Conservation (phyloP, 148 eudicot genomes). For the Fagopyrum esculentum region DNA sequence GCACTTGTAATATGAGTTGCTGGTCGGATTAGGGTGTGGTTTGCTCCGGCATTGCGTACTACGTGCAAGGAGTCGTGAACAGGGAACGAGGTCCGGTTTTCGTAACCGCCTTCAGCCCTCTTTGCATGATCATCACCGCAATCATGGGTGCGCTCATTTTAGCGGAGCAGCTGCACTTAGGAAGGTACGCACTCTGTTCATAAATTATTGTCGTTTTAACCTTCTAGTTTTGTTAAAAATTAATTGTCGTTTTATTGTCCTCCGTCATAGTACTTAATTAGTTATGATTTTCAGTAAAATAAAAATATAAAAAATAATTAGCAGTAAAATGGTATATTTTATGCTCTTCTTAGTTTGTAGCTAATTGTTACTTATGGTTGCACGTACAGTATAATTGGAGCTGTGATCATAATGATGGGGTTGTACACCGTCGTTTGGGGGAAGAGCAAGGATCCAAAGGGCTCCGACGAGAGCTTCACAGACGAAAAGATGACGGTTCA, state of each 20-base stretch:
- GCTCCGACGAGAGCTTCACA: conserved; percentile 2
- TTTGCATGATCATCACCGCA: conserved; percentile 61
- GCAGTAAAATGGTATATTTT: too few relatives aligned
- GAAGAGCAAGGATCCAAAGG: conserved; percentile 50
- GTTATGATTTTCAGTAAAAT: too few relatives aligned
- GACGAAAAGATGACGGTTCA: conserved; percentile 21
- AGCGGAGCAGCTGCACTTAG: conserved; percentile 53
- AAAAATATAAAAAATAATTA: too few relatives aligned
- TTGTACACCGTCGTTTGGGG: conserved; percentile 82
- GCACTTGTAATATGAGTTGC: not conserved
- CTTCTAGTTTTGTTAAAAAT: too few relatives aligned
- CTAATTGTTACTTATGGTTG: not conserved
- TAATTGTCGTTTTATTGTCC: too few relatives aligned
- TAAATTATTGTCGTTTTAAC: too few relatives aligned
- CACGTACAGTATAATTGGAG: conserved; percentile 66
- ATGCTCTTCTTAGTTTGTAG: too few relatives aligned
- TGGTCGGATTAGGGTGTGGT: conserved; percentile 38
- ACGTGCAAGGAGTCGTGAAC: conserved; percentile 52
- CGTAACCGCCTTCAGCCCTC: conserved; percentile 64
- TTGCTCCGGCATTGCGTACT: conserved; percentile 58
- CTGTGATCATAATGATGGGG: conserved; percentile 50
- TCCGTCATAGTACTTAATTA: too few relatives aligned
- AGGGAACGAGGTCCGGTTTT: conserved; percentile 56
- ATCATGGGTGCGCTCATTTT: conserved; percentile 41
- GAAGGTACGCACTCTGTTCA: conserved; percentile 28